A percentile compares a stretch with the other conserved stretches of the same genome.
Conservation (phyloP, 495 filamentous ascomycete species). For the Lindgomyces ingoldianus region DNA sequence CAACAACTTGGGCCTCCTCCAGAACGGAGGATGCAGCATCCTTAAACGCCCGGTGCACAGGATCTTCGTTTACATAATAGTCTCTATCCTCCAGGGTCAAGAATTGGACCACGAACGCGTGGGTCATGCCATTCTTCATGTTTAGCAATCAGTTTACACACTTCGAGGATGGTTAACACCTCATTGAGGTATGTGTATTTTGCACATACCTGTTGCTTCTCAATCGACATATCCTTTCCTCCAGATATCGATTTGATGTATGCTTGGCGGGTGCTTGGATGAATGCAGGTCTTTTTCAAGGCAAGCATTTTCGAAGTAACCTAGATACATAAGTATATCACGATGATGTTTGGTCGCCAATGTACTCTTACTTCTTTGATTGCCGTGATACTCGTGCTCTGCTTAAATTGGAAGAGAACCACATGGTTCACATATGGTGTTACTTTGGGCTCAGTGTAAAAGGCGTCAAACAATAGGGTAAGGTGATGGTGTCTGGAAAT, state of each 20-base stretch:
- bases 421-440: conserved; percentile 1
- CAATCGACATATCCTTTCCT: conserved; percentile 29
- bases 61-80: conserved; percentile 50
- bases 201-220: conserved; percentile 19
- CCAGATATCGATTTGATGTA: conserved; percentile 40
- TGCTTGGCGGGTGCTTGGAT: conserved; percentile 38
- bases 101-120: conserved; percentile 47
- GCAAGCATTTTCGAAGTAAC: conserved; percentile 42
- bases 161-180: not conserved
- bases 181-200: no score
- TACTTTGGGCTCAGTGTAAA: not conserved
- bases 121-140: conserved; percentile 43
- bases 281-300: conserved; percentile 21
- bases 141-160: not conserved
- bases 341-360: not conserved
- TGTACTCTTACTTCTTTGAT: conserved; percentile 26
- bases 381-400: not conserved
- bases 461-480: not conserved
- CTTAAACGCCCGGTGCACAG: conserved; percentile 47
- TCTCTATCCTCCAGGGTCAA: conserved; percentile 44
- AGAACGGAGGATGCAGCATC: conserved; percentile 41
- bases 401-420: conserved; percentile 34
- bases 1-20: conserved; percentile 50
- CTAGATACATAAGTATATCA: not conserved
- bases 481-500: conserved; percentile 5